Evolutionary conservation across 371 early-diverging fungal genomes (phyloP).

Genomic region (Quaeritorhiza haematococci): DNA sequence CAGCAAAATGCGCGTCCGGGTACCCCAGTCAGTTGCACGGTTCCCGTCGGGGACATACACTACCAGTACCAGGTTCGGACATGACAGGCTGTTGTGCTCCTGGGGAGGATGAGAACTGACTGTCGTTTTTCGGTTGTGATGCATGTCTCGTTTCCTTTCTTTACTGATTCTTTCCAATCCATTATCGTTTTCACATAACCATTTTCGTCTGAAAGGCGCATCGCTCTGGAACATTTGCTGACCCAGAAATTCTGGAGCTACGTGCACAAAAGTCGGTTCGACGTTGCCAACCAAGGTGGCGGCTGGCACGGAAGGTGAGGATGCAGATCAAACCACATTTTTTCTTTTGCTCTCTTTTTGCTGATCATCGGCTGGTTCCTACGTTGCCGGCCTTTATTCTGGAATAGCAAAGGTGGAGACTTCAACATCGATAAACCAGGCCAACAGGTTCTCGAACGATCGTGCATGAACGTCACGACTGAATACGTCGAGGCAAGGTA

Average conservation of each 20-base stretch:
- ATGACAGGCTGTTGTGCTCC: neutral
- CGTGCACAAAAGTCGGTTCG: neutral
- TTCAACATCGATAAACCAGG: conserved; percentile 34
- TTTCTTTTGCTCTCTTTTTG: neutral
- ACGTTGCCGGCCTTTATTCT: neutral
- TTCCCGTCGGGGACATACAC: conserved; percentile 24
- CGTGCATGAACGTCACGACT: conserved; percentile 17
- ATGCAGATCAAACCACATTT: neutral
- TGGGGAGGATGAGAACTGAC: neutral
- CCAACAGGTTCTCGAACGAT: conserved; percentile 42
- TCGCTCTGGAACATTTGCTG: conserved; percentile 35
- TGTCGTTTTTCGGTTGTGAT: too few species aligned
- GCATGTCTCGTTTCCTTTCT: too few species aligned
- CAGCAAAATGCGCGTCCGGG: conserved; percentile 28
- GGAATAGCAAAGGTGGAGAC: conserved; percentile 23
- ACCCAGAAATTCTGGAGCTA: conserved; percentile 3
- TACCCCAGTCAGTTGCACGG: conserved; percentile 19
- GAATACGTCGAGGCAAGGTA: conserved; percentile 21
- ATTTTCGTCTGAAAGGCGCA: neutral
- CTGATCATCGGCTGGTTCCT: neutral
- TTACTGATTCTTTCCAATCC: too few species aligned
- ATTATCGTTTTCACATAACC: neutral
- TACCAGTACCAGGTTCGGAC: conserved; percentile 8
- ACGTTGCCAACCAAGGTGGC: conserved; percentile 5
- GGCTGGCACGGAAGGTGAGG: conserved; percentile 19